These are phyloP conservation scores for Primulina tabacum DNA, from an alignment of 257 asterid genomes.

Conservation along the genomic window DNA sequence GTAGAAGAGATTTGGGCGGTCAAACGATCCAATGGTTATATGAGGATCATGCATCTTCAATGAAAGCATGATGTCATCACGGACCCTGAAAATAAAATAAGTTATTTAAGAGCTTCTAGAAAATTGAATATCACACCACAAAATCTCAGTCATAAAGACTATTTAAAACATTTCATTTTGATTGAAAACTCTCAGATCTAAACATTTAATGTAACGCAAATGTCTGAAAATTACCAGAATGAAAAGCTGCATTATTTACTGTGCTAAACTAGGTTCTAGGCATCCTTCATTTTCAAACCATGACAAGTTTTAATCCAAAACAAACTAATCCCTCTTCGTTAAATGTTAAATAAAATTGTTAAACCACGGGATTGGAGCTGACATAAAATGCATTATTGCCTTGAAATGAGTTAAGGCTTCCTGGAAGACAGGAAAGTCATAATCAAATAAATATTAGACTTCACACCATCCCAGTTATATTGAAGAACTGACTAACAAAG, in stretches of 20 bases:
- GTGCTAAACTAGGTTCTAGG: not conserved
- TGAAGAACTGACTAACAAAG: slow-evolving; percentile 12
- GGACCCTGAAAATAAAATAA: slow-evolving; percentile 57
- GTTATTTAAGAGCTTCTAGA: slow-evolving; percentile 19
- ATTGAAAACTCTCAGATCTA: slow-evolving; percentile 4
- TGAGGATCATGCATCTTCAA: slow-evolving; percentile 68
- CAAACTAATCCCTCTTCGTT: no score
- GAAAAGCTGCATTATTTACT: not conserved
- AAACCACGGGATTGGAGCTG: slow-evolving; percentile 11
- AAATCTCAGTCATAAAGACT: not conserved
- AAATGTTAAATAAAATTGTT: not conserved
- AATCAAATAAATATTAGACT: not conserved
- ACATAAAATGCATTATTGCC: not conserved
- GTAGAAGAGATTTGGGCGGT: slow-evolving; percentile 87
- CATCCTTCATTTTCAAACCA: not conserved
- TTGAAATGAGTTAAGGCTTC: slow-evolving; percentile 9
- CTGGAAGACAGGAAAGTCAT: slow-evolving; percentile 2
- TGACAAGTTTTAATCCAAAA: no score
- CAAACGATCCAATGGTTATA: slow-evolving; percentile 83
- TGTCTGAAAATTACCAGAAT: not conserved
- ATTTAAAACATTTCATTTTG: slow-evolving; percentile 7
- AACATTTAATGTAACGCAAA: slow-evolving; percentile 14
- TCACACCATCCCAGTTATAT: not conserved
- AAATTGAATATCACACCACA: slow-evolving; percentile 4
- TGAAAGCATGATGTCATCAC: slow-evolving; percentile 63